Percentiles rank a stretch among this genome's conserved stretches.
Evolutionary conservation across 108 stramenopile species (phyloP).

Genomic region (Cyclotella choctawhatcheeana): DNA sequence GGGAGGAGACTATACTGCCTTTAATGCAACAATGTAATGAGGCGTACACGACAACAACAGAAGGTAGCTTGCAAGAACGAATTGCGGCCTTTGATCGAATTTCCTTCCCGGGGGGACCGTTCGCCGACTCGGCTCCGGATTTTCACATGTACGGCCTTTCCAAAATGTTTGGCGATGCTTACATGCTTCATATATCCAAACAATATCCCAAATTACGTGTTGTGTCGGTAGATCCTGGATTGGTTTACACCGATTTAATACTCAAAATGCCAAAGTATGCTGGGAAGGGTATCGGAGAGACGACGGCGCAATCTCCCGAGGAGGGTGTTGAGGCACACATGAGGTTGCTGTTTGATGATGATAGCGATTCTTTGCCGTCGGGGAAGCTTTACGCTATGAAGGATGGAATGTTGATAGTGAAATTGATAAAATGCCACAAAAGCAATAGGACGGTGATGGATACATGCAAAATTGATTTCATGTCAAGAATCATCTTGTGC

Average conservation of each 20-base stretch:
- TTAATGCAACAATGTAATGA: conserved; percentile 21
- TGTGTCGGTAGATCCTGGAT: conserved; percentile 38
- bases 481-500: too few relatives aligned
- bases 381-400: conserved; percentile 47
- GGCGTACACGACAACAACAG: conserved; percentile 10
- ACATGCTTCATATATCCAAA: conserved; percentile 26
- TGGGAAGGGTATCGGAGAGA: conserved; percentile 31
- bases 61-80: conserved; percentile 7
- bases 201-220: conserved; percentile 38
- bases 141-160: conserved; percentile 55
- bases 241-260: conserved; percentile 53
- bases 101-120: conserved; percentile 44
- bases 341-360: conserved; percentile 43
- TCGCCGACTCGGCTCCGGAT: conserved; percentile 42
- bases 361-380: conserved; percentile 15
- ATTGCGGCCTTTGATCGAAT: conserved; percentile 37
- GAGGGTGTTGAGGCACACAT: conserved; percentile 45
- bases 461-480: too few relatives aligned
- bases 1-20: conserved; percentile 19
- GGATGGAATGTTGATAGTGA: conserved; percentile 24
- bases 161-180: conserved; percentile 55
- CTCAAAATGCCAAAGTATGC: conserved; percentile 40
- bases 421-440: conserved; percentile 43
- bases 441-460: conserved; percentile 6
- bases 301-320: conserved; percentile 36